These are phyloP conservation scores for Ceriops zippeliana DNA, from an alignment of 345 rosid genomes.

Conservation along the genomic window DNA sequence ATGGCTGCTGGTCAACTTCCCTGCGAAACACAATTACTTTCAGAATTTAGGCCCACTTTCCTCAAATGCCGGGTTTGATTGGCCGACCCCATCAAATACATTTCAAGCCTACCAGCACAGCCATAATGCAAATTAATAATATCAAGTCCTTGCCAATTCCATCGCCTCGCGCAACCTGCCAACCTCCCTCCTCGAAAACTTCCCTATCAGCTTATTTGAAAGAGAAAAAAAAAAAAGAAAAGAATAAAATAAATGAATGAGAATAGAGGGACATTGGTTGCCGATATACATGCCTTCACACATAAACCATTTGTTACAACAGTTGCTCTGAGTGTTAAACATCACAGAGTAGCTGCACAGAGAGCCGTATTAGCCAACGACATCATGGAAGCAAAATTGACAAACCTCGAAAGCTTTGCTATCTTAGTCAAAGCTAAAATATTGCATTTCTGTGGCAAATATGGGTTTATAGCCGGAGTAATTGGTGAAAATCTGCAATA, in stretches of 20 bases:
- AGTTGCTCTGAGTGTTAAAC: slow-evolving; percentile 30
- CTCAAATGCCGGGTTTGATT: background rate
- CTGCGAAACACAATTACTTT: background rate
- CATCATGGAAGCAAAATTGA: slow-evolving; percentile 26
- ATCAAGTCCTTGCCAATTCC: background rate
- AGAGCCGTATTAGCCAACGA: slow-evolving; percentile 21
- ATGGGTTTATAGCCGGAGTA: slow-evolving; percentile 23
- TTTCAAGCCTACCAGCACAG: background rate
- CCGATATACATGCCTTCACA: slow-evolving; percentile 32
- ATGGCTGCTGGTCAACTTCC: background rate
- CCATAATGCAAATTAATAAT: background rate
- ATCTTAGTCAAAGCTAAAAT: slow-evolving; percentile 26
- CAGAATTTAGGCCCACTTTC: too few relatives aligned
- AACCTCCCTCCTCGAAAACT: too few relatives aligned
- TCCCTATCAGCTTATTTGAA: too few relatives aligned
- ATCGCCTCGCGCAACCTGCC: too few relatives aligned
- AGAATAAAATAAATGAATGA: background rate
- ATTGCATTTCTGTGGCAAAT: slow-evolving; percentile 31
- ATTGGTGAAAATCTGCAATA: slow-evolving; percentile 16
- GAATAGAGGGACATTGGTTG: background rate
- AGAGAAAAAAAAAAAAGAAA: too few relatives aligned
- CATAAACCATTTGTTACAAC: slow-evolving; percentile 23
- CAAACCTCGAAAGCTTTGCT: slow-evolving; percentile 24
- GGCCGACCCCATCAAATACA: background rate
- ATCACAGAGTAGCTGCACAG: slow-evolving; percentile 7